Base-by-base conservation (phyloP, 2,329 filamentous ascomycete species). In the Trichothecium roseum region DNA sequence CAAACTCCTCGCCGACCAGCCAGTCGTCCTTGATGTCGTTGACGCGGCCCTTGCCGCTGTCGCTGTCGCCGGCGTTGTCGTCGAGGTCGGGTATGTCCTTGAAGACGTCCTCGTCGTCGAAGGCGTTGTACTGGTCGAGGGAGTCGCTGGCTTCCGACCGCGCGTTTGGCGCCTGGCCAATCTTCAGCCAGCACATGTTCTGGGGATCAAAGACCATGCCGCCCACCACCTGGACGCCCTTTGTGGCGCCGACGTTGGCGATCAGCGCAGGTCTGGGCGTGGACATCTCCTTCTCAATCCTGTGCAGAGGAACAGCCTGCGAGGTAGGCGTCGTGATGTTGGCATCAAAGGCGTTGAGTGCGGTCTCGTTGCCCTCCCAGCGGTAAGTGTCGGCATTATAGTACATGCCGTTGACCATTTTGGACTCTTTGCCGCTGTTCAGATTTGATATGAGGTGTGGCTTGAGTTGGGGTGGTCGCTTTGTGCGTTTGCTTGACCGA, bases 131-230 rank as follows among this genome's bases (percentile, higher is more conserved):
- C 1, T 69, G 69, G 43, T 79, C 74, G 60, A 80, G 66, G 3
- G 71, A 64, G 47, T 80, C 76, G 30, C 66, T 63, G 8, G 60
- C 55, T 14, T 74, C 67, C 2, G 66, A 63, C 39, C 62, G 65
- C 29, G 58, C 49, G 34, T 64, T 64, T n/a, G 56, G 55, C 20
- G 68, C 54, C 14, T 64, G 57, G 32, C 69, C 66, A 42, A 91
- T 67, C 57, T 94, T 95, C 38, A 96, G 71, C 91, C 91, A 98
- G 56, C 87, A 93, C 89, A 98, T 96, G 48, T 85, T 85, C 42
- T 86, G 81, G 4, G 91, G 91, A 53, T 98, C 91, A 55, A 96
- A 98, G 8, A 96, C 83, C 91, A 98, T 98, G 46, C 87, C 86
- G n/a, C 87, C 84, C 39, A 95, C 87, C 26, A 95, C 83, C 59